These are phyloP conservation scores for Alectoria sarmentosa DNA, from an alignment of 495 filamentous ascomycete species.

Conservation along the genomic window DNA sequence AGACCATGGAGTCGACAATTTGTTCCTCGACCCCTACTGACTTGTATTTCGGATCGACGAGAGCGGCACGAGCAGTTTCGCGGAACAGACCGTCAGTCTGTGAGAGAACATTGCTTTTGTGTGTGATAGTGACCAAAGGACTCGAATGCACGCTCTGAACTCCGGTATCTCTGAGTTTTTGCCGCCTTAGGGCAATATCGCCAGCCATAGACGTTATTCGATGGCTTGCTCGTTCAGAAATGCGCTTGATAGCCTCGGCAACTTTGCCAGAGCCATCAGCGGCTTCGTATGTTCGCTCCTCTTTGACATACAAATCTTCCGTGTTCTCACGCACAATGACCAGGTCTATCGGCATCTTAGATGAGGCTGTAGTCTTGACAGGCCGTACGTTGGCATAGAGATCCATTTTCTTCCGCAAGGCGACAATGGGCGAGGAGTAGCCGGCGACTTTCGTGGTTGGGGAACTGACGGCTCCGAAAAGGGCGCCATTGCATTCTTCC, in stretches of 20 bases:
- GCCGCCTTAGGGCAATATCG: slow-evolving; percentile 82
- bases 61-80: slow-evolving; percentile 61
- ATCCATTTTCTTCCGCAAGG: slow-evolving; percentile 87
- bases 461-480: slow-evolving; percentile 94
- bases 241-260: slow-evolving; percentile 96
- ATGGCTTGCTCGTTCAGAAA: slow-evolving; percentile 71
- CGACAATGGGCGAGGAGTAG: slow-evolving; percentile 96
- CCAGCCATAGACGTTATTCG: slow-evolving; percentile 90
- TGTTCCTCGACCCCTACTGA: slow-evolving; percentile 81
- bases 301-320: slow-evolving; percentile 98
- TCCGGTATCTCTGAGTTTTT: slow-evolving; percentile 58
- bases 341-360: slow-evolving; percentile 71
- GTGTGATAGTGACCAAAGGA: slow-evolving; percentile 89
- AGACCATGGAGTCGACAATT: slow-evolving; percentile 98
- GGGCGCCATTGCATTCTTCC: slow-evolving; percentile 87
- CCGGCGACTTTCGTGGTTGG: slow-evolving; percentile 82
- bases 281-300: slow-evolving; percentile 73
- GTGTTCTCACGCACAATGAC: slow-evolving; percentile 99
- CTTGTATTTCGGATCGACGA: slow-evolving; percentile 54
- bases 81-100: slow-evolving; percentile 98
- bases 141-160: slow-evolving; percentile 48
- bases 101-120: slow-evolving; percentile 95
- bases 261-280: slow-evolving; percentile 66
- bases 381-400: slow-evolving; percentile 97
- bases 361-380: slow-evolving; percentile 69